A percentile compares a stretch with the other conserved stretches of the same genome.
phyloP scores from a whole-genome alignment of 2,329 filamentous ascomycete species.

The Magnaporthiopsis incrustans region DNA sequence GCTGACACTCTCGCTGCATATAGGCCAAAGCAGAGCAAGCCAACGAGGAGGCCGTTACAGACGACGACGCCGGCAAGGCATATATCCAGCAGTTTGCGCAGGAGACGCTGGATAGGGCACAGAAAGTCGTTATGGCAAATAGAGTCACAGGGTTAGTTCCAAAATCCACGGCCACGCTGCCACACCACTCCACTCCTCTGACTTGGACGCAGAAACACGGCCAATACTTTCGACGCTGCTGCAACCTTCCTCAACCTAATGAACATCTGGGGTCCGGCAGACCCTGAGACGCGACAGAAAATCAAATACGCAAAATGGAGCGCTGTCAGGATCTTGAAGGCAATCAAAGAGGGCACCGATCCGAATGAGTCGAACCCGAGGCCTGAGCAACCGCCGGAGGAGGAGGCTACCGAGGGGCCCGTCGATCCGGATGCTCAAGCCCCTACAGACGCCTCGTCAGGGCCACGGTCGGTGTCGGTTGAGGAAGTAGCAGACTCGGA shows the following conservation, averaged over 20 bases:
- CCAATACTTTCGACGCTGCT: conserved; percentile 87
- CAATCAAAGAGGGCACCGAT: conserved; percentile 82
- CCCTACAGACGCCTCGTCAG: conserved; percentile 13
- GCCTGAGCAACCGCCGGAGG: conserved; percentile 35
- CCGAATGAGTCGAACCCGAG: conserved; percentile 86
- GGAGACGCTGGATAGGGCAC: conserved; percentile 78
- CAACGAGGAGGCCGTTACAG: conserved; percentile 43
- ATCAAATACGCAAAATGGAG: conserved; percentile 98
- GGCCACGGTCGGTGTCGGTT: conserved; percentile 34
- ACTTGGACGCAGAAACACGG: conserved; percentile 60
- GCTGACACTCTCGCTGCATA: background rate
- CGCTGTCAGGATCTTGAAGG: conserved; percentile 81
- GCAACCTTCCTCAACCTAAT: conserved; percentile 86
- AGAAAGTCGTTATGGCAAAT: conserved; percentile 72
- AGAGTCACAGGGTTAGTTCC: conserved; percentile 65
- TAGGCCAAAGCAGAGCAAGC: conserved; percentile 5
- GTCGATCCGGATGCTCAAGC: conserved; percentile 57
- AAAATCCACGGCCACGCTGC: background rate
- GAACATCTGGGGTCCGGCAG: conserved; percentile 71
- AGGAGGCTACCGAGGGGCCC: conserved; percentile 43
- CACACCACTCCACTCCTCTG: background rate
- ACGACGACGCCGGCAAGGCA: conserved; percentile 79
- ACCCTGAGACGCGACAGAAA: conserved; percentile 72
- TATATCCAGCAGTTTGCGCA: conserved; percentile 92
- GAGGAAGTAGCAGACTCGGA: conserved; percentile 46